Percentiles rank a stretch among this genome's conserved stretches.
Evolutionary conservation across 345 rosid genomes (phyloP).

Genomic region (Corchorus olitorius): DNA sequence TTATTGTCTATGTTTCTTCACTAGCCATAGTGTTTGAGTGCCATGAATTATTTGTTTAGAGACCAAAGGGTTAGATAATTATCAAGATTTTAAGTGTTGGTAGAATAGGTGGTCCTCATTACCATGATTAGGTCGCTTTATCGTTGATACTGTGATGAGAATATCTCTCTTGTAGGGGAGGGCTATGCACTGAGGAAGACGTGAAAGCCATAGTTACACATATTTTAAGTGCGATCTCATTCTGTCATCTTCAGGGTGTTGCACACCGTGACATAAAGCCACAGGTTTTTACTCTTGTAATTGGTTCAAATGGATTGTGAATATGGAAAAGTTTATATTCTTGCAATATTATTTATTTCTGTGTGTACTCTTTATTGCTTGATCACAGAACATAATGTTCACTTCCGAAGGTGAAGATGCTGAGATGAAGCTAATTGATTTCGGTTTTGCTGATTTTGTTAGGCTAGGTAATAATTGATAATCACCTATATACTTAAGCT

Average conservation of each 20-base stretch:
- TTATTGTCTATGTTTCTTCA: background rate
- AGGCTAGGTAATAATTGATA: background rate
- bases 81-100: too few species aligned
- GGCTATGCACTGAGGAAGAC: conserved; percentile 77
- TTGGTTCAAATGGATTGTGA: background rate
- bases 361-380: conserved; percentile 22
- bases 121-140: background rate
- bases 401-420: conserved; percentile 33
- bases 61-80: too few species aligned
- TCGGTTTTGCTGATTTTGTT: too few species aligned
- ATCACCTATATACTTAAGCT: background rate
- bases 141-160: conserved; percentile 12
- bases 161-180: conserved; percentile 53
- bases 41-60: background rate
- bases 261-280: too few species aligned
- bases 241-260: too few species aligned
- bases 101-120: background rate
- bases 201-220: conserved; percentile 71
- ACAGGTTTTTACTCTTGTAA: too few species aligned
- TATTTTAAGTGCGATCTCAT: conserved; percentile 49
- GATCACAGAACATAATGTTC: conserved; percentile 71
- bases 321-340: conserved; percentile 1
- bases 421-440: too few species aligned
- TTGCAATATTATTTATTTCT: conserved; percentile 3
- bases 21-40: conserved; percentile 10